These are phyloP conservation scores for Lichtheimia ornata DNA, from an alignment of 371 early-diverging fungal genomes.

Conservation along the genomic window DNA sequence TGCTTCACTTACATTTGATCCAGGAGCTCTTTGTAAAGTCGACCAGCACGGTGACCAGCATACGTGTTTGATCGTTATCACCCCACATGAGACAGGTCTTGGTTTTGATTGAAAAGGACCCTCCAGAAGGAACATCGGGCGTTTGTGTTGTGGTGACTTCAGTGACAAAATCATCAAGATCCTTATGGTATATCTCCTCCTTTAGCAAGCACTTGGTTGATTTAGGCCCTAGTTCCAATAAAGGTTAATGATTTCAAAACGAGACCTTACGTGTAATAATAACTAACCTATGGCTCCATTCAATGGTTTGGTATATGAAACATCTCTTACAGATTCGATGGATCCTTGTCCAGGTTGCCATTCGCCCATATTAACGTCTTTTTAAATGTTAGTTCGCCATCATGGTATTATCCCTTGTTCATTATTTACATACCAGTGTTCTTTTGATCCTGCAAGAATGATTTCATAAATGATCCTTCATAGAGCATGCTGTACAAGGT, in stretches of 20 bases:
- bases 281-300: slow-evolving; percentile 37
- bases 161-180: slow-evolving; percentile 60
- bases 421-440: slow-evolving; percentile 31
- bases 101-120: slow-evolving; percentile 73
- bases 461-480: slow-evolving; percentile 37
- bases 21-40: slow-evolving; percentile 75
- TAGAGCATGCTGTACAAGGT: slow-evolving; percentile 52
- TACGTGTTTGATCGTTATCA: slow-evolving; percentile 55
- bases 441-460: slow-evolving; percentile 43
- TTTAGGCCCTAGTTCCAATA: slow-evolving; percentile 60
- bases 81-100: slow-evolving; percentile 86
- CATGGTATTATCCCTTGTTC: background rate
- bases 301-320: slow-evolving; percentile 42
- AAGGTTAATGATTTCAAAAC: background rate
- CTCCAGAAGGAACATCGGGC: slow-evolving; percentile 86
- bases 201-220: slow-evolving; percentile 66
- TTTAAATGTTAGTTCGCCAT: background rate
- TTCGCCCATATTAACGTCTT: slow-evolving; percentile 33
- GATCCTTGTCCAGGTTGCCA: slow-evolving; percentile 40
- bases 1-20: slow-evolving; percentile 62
- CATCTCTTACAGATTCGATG: slow-evolving; percentile 28
- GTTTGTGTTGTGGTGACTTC: slow-evolving; percentile 70
- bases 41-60: slow-evolving; percentile 69
- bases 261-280: background rate
- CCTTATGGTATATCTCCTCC: slow-evolving; percentile 58